Evolutionary conservation across 176 grass and related monocot species (phyloP).

Genomic region (Coix lacrymajobi): DNA sequence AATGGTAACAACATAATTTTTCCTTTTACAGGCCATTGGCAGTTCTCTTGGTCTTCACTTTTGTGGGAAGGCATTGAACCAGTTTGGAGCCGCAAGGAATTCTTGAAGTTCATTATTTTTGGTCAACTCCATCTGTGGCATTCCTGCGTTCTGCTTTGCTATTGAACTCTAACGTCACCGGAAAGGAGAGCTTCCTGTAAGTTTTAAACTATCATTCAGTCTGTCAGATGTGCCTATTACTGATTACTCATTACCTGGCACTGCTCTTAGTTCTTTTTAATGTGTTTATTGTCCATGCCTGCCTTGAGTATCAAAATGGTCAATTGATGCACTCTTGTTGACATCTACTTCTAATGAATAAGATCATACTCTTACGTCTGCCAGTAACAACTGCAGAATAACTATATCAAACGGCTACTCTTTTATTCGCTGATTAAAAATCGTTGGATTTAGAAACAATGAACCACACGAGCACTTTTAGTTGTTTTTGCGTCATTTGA

Average conservation of each 20-base stretch:
- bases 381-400: not conserved
- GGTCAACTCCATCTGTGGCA: conserved; percentile 73
- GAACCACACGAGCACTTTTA: not conserved
- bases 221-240: not conserved
- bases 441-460: not conserved
- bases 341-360: not conserved
- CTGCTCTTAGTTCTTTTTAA: not conserved
- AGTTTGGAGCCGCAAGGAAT: conserved; percentile 92
- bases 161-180: conserved; percentile 82
- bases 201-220: not conserved
- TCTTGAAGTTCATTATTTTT: conserved; percentile 92
- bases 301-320: not conserved
- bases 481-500: not conserved
- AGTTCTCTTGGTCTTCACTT: conserved; percentile 93
- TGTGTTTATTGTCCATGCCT: not conserved
- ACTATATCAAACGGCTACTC: not conserved
- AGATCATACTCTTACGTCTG: not conserved
- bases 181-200: conserved; percentile 98
- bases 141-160: conserved; percentile 79
- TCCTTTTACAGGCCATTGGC: conserved; percentile 63
- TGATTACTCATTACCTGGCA: not conserved
- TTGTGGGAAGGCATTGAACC: conserved; percentile 86
- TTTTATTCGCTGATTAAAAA: not conserved
- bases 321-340: not conserved
- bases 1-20: not conserved